Evolutionary conservation across 1,284 basidiomycete genomes (phyloP).

Genomic region (Cryptococcus deneoformans): DNA sequence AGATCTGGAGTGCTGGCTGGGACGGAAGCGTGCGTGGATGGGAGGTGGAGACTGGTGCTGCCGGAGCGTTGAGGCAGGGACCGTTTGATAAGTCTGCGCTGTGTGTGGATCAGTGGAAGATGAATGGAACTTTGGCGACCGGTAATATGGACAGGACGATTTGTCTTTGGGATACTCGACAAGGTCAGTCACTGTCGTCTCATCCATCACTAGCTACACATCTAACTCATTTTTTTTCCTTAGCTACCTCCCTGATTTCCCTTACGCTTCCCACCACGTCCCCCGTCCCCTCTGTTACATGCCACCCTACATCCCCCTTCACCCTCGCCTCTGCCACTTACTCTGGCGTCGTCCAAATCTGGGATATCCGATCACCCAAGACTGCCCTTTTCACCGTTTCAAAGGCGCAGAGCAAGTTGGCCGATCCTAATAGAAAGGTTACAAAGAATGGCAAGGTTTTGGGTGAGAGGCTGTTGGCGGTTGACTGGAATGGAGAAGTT

Average conservation of each 20-base stretch:
- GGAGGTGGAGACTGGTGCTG: conserved; percentile 47
- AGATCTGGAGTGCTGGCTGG: conserved; percentile 50
- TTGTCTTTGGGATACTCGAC: conserved; percentile 54
- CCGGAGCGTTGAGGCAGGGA: conserved; percentile 49
- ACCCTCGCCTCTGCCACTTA: conserved; percentile 78
- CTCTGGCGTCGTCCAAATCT: conserved; percentile 76
- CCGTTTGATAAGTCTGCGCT: conserved; percentile 51
- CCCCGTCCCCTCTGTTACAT: conserved; percentile 63
- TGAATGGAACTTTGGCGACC: conserved; percentile 49
- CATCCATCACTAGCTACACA: neutral
- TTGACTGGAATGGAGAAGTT: conserved; percentile 73
- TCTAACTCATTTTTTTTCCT: neutral
- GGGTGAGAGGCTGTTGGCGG: conserved; percentile 54
- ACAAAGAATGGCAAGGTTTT: conserved; percentile 57
- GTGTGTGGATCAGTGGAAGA: conserved; percentile 50
- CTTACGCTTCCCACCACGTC: conserved; percentile 59
- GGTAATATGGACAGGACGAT: conserved; percentile 54
- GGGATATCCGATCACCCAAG: conserved; percentile 70
- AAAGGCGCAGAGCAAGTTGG: conserved; percentile 21
- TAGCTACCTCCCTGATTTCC: conserved; percentile 52
- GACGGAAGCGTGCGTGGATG: conserved; percentile 54
- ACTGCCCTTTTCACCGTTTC: conserved; percentile 58
- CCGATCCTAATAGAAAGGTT: conserved; percentile 30
- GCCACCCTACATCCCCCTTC: conserved; percentile 59
- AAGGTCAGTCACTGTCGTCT: conserved; percentile 29